Evolutionary conservation across 768 basidiomycete species (phyloP), one percentile per base, ranked within the genome.

Genomic region (Mycena venus): DNA sequence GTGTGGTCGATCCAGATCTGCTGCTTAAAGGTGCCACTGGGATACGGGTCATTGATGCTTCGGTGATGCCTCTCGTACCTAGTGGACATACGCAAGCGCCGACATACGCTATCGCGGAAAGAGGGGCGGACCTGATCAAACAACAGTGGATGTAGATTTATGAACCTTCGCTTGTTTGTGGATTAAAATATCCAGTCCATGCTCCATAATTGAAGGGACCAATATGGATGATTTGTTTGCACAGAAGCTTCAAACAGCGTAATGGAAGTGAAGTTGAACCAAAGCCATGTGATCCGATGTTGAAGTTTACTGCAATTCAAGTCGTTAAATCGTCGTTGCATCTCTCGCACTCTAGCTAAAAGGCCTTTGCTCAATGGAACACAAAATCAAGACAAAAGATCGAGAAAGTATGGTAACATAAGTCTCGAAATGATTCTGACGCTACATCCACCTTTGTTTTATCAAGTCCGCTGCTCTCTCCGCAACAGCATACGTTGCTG

Each of bases 11-110:
- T 78, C 81, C 85, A 5, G 77, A 84, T 65, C 70, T 87, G 7
- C 72, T 59, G 11, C 80, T 87, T 14, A 85, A 86, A 72, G 80
- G 82, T 3, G 78, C 81, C 0, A 59, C 38, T 3, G 85, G 83
- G 8, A 64, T 87, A 62, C 74, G 86, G 11, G 76, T 87, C 15
- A 82, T 86, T 7, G 85, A 87, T 76, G 84, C 85, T 6, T 85
- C 84, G 17, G 79, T 85, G 21, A 75, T 86, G 61, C 61, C 65
- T 6, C 65, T 25, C 29, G 63, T 74, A 25, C 72, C 72, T 1
- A 68, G 69, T 31, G 72, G 58, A 21, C 76, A 77, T 47, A 77
- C 76, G 0, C 72, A 74, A 17, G 76, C 73, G 8, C 59, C 73
- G 2, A 69, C 64, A 1, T 77, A 74, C 29, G 76, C 65, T 23